Evolutionary conservation across 305 asterid species (phyloP), one percentile per base, ranked within the genome.

Genomic region (Fraxinus latifolia): DNA sequence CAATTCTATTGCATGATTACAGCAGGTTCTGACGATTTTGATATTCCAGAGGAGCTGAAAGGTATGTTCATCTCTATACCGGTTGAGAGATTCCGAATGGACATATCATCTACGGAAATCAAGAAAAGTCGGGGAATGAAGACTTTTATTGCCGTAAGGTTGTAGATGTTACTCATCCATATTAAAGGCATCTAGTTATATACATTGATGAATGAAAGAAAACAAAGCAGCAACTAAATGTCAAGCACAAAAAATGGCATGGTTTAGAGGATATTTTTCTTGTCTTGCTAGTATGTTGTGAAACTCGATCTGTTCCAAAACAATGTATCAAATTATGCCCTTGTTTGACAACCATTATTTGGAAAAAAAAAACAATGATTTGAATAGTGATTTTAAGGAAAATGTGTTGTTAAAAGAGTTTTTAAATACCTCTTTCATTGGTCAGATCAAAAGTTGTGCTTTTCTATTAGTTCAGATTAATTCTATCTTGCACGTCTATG

Each of bases 101-200:
- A 94, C 81, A 91, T 95, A 82, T 93, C 99, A 29, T 95, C 99
- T 4, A 88, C 97, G 12, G 97, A 95, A 84, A 87, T 95, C 82
- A 84, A 97, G 89, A 89, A 82, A 74, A 86, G 67, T 62, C 87
- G 47, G 87, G 91, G 91, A 12, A 68, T 76, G 1, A 27, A 67
- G 8, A 25, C 29, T 67, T 67, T 67, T 14, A 27, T 27, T 25
- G 6, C 37, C 0, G 33, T 74, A 81, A 71, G 67, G 27, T 58
- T 58, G 4, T 58, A 17, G 33, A 23, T 21, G 23, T 62, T 62
- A 7, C 72, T 23, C 6, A 7, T 23, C 33, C 32, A 62, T 62
- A 23, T 60, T 4, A 65, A 23, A 23, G 17, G 25, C 34, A 65
- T 65, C 34, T 21, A 60, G 8, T 60, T 60, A 60, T 7, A 60